Evolutionary conservation across 192 early-diverging fungal genomes (phyloP), one percentile per base, ranked within the genome.

Genomic region (Pilobolus umbonatus): DNA sequence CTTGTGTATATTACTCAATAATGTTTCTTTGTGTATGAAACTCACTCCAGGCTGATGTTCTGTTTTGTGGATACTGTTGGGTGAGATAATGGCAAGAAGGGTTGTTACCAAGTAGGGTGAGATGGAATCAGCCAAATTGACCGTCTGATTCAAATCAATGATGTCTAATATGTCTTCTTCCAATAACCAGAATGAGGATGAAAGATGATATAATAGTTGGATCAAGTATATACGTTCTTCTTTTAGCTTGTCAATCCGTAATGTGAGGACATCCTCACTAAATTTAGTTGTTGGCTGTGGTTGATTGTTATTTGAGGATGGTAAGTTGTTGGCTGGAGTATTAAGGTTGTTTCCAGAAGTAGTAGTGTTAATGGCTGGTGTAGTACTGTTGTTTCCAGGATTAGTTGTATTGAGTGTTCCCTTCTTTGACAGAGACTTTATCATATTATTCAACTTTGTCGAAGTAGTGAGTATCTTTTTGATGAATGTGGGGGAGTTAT

Each of bases 221-320:
- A 60, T 64, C 6, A 80, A 54, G 24, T 66, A 61, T 22, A 55
- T 55, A 22, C 69, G 68, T 34, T 77, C 75, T 44, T 72, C 61
- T 29, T 36, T 67, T 17, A 72, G 53, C 30, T 58, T 54, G 1
- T 66, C 57, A 2, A 76, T 65, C 32, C 74, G 68, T 7, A 46
- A 12, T 1, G 17, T 15, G 15, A 28, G 8, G 0, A 26, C 30
- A 28, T 26, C 10, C 1, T 25, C 24, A 19, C 9, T 22, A 21
- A 56, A 57, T 49, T 47, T 28, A 17, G 5, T 22, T n/a, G n/a
- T n/a, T n/a, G n/a, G n/a, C n/a, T n/a, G n/a, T 30, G 29, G 59
- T 15, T n/a, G 29, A 6, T 43, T 5, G 4, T 19, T n/a, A n/a
- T 45, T 38, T n/a, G 55, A 21, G n/a, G 44, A 25, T 48, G 43